phyloP scores from a whole-genome alignment of 352 stramenopile species.

The Phytophthora tubulina region DNA sequence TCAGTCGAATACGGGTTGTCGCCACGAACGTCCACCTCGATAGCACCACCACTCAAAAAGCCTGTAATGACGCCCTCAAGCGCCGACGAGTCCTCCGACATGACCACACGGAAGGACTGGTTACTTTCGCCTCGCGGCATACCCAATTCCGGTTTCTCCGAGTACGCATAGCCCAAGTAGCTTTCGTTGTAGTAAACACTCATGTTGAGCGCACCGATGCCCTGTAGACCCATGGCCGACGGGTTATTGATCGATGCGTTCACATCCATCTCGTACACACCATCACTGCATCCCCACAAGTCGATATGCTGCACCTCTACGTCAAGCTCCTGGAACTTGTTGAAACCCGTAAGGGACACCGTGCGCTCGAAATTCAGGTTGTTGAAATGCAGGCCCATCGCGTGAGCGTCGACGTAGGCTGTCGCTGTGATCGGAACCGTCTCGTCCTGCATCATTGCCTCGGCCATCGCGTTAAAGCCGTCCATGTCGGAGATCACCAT shows the following conservation, averaged over 20 bases:
- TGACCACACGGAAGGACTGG: constrained; percentile 57
- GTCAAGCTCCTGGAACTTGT: constrained; percentile 66
- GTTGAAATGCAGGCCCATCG: constrained; percentile 52
- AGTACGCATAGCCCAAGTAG: constrained; percentile 72
- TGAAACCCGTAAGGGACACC: constrained; percentile 53
- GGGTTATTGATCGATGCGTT: constrained; percentile 68
- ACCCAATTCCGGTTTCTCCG: constrained; percentile 48
- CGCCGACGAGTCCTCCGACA: constrained; percentile 43
- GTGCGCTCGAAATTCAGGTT: constrained; percentile 60
- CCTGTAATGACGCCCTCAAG: constrained; percentile 52
- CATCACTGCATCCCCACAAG: constrained; percentile 46
- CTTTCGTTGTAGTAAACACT: constrained; percentile 67
- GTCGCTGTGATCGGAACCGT: constrained; percentile 47
- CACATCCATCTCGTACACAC: constrained; percentile 57
- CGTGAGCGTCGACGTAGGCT: constrained; percentile 50
- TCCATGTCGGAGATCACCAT: constrained; percentile 52
- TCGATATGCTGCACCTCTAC: constrained; percentile 67
- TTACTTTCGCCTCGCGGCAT: constrained; percentile 53
- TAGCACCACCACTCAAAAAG: constrained; percentile 43
- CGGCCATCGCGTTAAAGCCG: constrained; percentile 57
- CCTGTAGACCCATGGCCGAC: constrained; percentile 55
- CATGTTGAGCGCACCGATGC: constrained; percentile 72
- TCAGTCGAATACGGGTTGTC: constrained; percentile 55
- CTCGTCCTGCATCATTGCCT: constrained; percentile 47
- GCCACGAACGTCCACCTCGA: constrained; percentile 57